Evolutionary conservation across 441 rosid genomes (phyloP), one percentile per base, ranked within the genome.

Genomic region (Eugenia klotzschiana): DNA sequence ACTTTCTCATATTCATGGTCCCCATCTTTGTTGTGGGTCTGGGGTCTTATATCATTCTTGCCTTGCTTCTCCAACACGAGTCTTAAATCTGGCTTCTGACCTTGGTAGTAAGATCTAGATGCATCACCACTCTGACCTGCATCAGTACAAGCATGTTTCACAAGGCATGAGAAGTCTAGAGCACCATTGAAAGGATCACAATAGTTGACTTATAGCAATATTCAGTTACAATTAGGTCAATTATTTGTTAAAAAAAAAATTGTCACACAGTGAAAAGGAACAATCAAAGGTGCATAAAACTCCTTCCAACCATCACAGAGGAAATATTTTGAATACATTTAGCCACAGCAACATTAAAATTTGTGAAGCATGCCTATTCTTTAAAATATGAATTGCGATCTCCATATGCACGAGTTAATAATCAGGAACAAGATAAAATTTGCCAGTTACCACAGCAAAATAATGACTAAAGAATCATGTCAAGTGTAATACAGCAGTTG

Each of bases 81-180:
- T 69, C 90, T 90, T 58, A 83, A 86, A 85, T 95, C 96, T 80
- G 83, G 87, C 85, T 89, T 88, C 86, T 90, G 93, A 52, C 93
- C 91, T 49, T 88, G 94, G 87, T 91, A 92, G 86, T 89, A 93
- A 23, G 93, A 83, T 88, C 92, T 91, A 51, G 96, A 88, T 33
- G 91, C 88, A 87, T 93, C 98, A 83, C 88, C 86, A 2, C 92
- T 93, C 90, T 92, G 96, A 88, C 95, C 98, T 95, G 84, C 81
- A 90, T 84, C 84, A 87, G 82, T 50, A 81, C 8, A 25, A 64
- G 79, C 82, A 84, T 80, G 84, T 58, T 56, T 49, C 72, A 83
- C 69, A 27, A 83, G 74, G 84, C 41, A 80, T 49, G 27, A 46
- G 72, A 15, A 56, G 22, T 46, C 58, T 40, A 79, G 51, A 81